Base-by-base conservation (phyloP, 345 rosid species). In the Zanthoxylum bungeanum region DNA sequence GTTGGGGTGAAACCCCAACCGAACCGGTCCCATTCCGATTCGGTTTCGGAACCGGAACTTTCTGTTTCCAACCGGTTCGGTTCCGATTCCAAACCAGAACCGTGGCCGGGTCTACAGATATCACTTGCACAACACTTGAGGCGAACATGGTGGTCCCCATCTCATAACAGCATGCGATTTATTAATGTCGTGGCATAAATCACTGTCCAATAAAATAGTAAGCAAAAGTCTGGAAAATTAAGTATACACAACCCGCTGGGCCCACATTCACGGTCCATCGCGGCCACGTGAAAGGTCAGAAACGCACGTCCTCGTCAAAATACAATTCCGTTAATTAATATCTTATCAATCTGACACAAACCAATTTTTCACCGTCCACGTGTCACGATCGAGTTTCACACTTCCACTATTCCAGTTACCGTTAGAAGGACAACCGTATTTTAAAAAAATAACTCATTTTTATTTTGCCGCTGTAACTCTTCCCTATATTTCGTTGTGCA, bases 381-480 rank as follows among this genome's bases (percentile, higher is more conserved):
- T 69, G 65, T 58, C 57, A 2, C 14, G 21, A n/a, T 58, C 40
- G 11, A n/a, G 49, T 22, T n/a, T 8, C 19, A 5, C 42, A 1
- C 42, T 9, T 39, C 28, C 28, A 56, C 60, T n/a, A 9, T 10
- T 1, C 5, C 19, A 56, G 57, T 44, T 22, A 50, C 64, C 68
- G 64, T 70, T 70, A 70, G 49, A 57, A 70, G 39, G 47, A 46
- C 61, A 72, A 72, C 60, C 31, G 61, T 25, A 51, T 61, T 70
- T 70, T 14, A 31, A 33, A 68, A n/a, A 59, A 36, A 17, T 46
- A 36, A 24, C 11, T 52, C 9, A 2, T 60, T 40, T 28, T 46
- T 7, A 7, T 66, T 49, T 11, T 33, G 50, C 37, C 49, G 3
- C 11, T 3, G 31, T 27, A 72, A 62, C 62, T 36, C 55, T 63